Conservation (phyloP, 805 yeast species). For the Blastobotrys terrestris region DNA sequence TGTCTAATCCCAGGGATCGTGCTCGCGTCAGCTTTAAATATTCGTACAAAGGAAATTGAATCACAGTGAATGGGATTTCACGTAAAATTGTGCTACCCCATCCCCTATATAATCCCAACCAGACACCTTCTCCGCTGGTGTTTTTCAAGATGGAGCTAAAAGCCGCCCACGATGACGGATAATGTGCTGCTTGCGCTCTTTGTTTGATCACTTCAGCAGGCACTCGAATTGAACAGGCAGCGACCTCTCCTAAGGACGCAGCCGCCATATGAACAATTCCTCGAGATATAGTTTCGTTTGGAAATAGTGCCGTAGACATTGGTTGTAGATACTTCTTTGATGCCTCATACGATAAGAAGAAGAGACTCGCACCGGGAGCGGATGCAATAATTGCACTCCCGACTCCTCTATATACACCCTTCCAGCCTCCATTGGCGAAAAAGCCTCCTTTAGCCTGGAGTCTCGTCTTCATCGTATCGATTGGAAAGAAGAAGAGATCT, state of each 20-base stretch:
- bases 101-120: conserved; percentile 83
- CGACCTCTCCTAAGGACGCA: conserved; percentile 85
- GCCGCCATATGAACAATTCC: conserved; percentile 71
- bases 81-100: conserved; percentile 89
- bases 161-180: conserved; percentile 57
- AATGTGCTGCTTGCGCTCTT: conserved; percentile 73
- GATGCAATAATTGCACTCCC: conserved; percentile 93
- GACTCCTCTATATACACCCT: conserved; percentile 83
- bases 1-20: conserved; percentile 32
- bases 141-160: conserved; percentile 56
- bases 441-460: conserved; percentile 95
- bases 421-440: conserved; percentile 86
- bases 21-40: conserved; percentile 65
- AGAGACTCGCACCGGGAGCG: conserved; percentile 79
- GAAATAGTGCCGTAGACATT: conserved; percentile 13
- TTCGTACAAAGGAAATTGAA: conserved; percentile 94
- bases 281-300: conserved; percentile 30
- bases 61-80: conserved; percentile 93
- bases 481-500: conserved; percentile 91
- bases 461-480: conserved; percentile 91
- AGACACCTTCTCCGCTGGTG: conserved; percentile 68
- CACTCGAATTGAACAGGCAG: conserved; percentile 90
- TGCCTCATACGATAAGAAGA: conserved; percentile 79
- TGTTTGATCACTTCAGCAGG: conserved; percentile 97
- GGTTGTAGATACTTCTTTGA: conserved; percentile 48